A percentile compares a stretch with the other conserved stretches of the same genome.
phyloP scores from a whole-genome alignment of 73 alveolate genomes.

The Symbiodinium natans region DNA sequence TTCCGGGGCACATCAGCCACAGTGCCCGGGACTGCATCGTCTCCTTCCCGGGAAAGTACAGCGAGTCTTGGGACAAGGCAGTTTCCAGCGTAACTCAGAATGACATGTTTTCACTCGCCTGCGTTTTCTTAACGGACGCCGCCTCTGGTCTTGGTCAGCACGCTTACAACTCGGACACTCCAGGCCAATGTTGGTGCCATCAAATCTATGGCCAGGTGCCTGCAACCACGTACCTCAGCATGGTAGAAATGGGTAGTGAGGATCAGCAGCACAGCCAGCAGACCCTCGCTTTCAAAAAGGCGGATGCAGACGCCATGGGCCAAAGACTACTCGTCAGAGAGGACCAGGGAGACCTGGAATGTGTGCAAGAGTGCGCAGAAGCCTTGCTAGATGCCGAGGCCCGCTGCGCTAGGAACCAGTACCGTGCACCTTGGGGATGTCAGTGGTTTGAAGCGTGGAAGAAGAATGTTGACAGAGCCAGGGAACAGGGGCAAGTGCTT shows the following conservation, averaged over 20 bases:
- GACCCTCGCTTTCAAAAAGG: too few relatives aligned
- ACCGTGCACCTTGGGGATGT: too few relatives aligned
- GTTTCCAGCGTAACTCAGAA: background rate
- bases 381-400: too few relatives aligned
- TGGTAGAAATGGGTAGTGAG: background rate
- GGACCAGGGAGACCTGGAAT: too few relatives aligned
- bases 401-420: too few relatives aligned
- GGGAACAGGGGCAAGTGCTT: too few relatives aligned
- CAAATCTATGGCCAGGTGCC: slow-evolving; percentile 1
- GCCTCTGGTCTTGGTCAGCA: background rate
- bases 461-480: too few relatives aligned
- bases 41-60: slow-evolving; percentile 16
- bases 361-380: too few relatives aligned
- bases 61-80: slow-evolving; percentile 8
- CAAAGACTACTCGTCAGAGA: too few relatives aligned
- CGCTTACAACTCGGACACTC: background rate
- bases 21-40: background rate
- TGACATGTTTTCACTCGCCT: background rate
- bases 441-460: too few relatives aligned
- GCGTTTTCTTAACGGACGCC: slow-evolving; percentile 18
- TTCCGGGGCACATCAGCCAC: background rate
- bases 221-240: background rate
- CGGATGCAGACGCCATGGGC: too few relatives aligned
- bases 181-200: slow-evolving; percentile 1
- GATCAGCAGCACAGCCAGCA: too few relatives aligned